Base-by-base conservation (phyloP, 2,329 filamentous ascomycete species). In the Ilyonectria destructans region DNA sequence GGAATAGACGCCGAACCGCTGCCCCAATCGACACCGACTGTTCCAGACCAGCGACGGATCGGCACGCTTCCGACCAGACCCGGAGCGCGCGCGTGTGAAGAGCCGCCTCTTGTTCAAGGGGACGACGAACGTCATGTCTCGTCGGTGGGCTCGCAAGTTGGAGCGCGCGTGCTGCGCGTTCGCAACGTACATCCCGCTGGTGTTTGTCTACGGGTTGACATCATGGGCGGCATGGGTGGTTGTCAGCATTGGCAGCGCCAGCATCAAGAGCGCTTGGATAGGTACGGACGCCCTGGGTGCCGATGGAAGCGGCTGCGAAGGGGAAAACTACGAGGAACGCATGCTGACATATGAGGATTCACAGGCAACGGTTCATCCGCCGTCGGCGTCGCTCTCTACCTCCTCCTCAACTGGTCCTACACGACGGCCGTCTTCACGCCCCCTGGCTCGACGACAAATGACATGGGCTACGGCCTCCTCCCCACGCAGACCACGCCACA, bases 181-280 rank as follows among this genome's bases (percentile, higher is more conserved):
- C 68, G 87, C 92, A 60, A 93, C 90, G 29, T 97, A 95, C 81
- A 93, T 97, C 74, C 96, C 96, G n/a, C 86, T 98, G 19, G 85
- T 85, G 31, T 97, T 98, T 78, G 93, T 98, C 66, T 98, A 97
- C 78, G 88, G 92, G 63, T 82, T 98, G 73, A 96, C 94, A n/a
- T 92, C 92, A 12, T 99, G 96, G 96, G 95, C 94, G 2, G 89
- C 92, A n/a, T 98, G 93, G 87, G 95, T 97, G 9, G 88, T 95
- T 75, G 87, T 93, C 55, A 91, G 86, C 64, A 93, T 97, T 67
- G 93, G 93, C 59, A 85, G 87, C 31, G 83, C 82, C 58, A 83
- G 86, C 21, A 82, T 84, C 6, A 85, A 85, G 65, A 87, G 84
- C 57, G 79, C 80, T 17, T 90, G 88, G 88, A 85, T 89, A 76